Conservation (phyloP, 371 early-diverging fungal species). For the Syncephalastrum sp. region DNA sequence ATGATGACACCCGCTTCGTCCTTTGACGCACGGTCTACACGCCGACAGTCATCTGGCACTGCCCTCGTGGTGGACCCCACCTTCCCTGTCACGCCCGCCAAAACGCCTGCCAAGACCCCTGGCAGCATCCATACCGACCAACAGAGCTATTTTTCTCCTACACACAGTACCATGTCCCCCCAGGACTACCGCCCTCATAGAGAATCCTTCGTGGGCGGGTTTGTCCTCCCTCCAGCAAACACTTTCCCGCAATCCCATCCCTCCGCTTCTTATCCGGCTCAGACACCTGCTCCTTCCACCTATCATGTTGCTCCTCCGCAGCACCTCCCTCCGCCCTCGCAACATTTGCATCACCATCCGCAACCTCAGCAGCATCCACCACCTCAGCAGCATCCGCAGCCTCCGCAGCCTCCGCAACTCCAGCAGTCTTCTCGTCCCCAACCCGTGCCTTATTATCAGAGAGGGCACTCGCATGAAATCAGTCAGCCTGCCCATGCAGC, state of each 20-base stretch:
- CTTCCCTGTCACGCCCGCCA: slow-evolving; percentile 9
- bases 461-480: neutral
- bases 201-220: slow-evolving; percentile 17
- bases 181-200: neutral
- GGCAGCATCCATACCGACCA: neutral
- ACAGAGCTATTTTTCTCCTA: slow-evolving; percentile 8
- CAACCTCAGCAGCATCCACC: neutral
- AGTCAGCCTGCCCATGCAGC: neutral
- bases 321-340: neutral
- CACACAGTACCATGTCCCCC: slow-evolving; percentile 10
- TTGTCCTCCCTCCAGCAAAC: slow-evolving; percentile 12
- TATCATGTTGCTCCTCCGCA: neutral
- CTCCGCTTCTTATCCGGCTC: slow-evolving; percentile 1
- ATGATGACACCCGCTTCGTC: neutral
- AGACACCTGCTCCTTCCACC: neutral
- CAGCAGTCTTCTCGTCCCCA: neutral
- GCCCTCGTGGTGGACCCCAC: slow-evolving; percentile 2
- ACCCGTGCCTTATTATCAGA: neutral
- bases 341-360: too few relatives aligned
- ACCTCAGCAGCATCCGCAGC: neutral
- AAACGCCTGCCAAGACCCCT: slow-evolving; percentile 9
- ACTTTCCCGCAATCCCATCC: neutral
- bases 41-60: slow-evolving; percentile 7
- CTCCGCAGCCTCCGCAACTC: neutral
- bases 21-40: neutral